These are phyloP conservation scores for Coemansia erecta DNA, from an alignment of 192 early-diverging fungal species.

Conservation along the genomic window DNA sequence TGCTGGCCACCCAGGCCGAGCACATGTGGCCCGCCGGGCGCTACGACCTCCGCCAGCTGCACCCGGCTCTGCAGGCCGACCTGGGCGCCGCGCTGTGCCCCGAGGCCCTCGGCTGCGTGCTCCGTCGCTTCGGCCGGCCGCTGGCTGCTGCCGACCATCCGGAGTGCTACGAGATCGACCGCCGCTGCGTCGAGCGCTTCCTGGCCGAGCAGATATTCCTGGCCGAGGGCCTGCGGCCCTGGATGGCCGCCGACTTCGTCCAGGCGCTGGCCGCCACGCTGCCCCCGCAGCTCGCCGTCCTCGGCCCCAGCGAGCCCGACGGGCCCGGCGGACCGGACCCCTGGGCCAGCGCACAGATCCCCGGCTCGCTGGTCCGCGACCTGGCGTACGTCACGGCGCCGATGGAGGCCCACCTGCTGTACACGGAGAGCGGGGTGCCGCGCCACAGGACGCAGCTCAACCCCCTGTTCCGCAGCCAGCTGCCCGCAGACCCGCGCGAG, in stretches of 20 bases:
- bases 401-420: slow-evolving; percentile 20
- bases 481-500: slow-evolving; percentile 31
- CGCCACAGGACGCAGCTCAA: slow-evolving; percentile 15
- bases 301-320: background rate
- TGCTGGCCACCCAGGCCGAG: slow-evolving; percentile 41
- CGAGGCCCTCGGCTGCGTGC: slow-evolving; percentile 35
- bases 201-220: slow-evolving; percentile 48
- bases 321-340: background rate
- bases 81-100: background rate
- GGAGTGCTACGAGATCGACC: slow-evolving; percentile 23
- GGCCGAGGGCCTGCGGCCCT: slow-evolving; percentile 25
- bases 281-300: slow-evolving; percentile 46
- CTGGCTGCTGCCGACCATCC: background rate
- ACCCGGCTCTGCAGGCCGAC: slow-evolving; percentile 16
- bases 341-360: slow-evolving; percentile 32
- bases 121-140: slow-evolving; percentile 18
- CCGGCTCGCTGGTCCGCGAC: slow-evolving; percentile 35
- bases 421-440: slow-evolving; percentile 15
- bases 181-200: slow-evolving; percentile 24
- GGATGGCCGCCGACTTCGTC: slow-evolving; percentile 41
- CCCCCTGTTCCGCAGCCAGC: slow-evolving; percentile 22
- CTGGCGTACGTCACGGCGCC: slow-evolving; percentile 36
- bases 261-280: slow-evolving; percentile 30
- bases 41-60: no score
- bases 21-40: slow-evolving; percentile 26